Evolutionary conservation across 192 early-diverging fungal genomes (phyloP), one percentile per base, ranked within the genome.

Genomic region (Chytriomyces sp.): DNA sequence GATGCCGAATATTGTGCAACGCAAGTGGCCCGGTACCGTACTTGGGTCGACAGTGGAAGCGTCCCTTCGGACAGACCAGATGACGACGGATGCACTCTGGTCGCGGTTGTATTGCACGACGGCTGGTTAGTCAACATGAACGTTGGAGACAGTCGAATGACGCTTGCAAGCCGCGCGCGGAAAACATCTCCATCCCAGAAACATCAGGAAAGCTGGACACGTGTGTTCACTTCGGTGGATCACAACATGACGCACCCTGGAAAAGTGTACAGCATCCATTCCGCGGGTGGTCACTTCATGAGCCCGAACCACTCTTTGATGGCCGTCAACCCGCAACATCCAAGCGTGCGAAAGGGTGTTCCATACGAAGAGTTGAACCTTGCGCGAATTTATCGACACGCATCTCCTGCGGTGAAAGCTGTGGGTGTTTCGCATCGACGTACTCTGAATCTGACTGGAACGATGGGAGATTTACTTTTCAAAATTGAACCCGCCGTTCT

Each of bases 391-490:
- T 88, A 86, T 76, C 78, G 89, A 13, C 87, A 88, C 64, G 76
- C 82, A 3, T 79, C 61, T 18, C 64, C 82, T 13, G 79, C 79
- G 35, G 84, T 90, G 10, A 69, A 75, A 18, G 75, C 81, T 26
- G 84, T 90, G 47, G 89, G 89, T 20, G 85, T 87, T 18, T 84
- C 81, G 10, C 83, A 90, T 75, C 62, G 80, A 24, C 79, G 89
- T 45, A 90, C 89, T 2, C 79, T 90, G 45, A 90, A 90, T 80
- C 80, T 90, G 63, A 82, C 87, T 20, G 86, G 83, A 0, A 90
- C 89, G 18, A 90, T 90, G 88, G 89, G 89, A 53, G 89, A 90
- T 64, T 61, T 90, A 45, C 64, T 90, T 9, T 90, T 89, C 81
- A 90, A 90, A 67, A 83, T 90, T 57, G 84, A 88, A 53, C 89